Percentiles rank a stretch among this genome's conserved stretches.
Evolutionary conservation across 257 asterid genomes (phyloP).

Genomic region (Solanum paucissectum): DNA sequence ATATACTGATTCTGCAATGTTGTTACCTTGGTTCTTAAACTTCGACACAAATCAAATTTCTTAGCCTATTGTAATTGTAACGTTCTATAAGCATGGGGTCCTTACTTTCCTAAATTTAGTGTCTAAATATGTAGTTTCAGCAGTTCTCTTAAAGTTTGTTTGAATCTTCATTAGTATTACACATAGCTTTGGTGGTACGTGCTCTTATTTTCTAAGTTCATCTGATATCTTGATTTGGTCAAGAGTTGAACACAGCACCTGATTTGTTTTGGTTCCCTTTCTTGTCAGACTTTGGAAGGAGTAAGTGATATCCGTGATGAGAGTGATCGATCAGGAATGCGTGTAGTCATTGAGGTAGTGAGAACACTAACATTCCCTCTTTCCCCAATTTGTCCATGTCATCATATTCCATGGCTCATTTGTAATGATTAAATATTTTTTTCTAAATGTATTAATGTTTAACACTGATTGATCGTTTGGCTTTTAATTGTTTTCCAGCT

Average conservation of each 20-base stretch:
- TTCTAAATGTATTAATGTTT: background rate
- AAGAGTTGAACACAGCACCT: background rate
- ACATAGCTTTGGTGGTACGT: background rate
- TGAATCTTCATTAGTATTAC: background rate
- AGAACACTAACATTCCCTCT: background rate
- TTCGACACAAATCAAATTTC: background rate
- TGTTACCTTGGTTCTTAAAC: background rate
- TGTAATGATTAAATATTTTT: background rate
- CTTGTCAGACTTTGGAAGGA: slow-evolving; percentile 74
- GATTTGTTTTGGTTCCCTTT: background rate
- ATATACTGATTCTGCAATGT: background rate
- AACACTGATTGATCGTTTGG: background rate
- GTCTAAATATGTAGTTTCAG: background rate
- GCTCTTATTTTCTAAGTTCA: background rate
- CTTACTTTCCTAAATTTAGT: background rate
- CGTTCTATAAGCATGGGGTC: background rate
- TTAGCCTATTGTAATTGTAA: background rate
- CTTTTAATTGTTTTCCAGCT: slow-evolving; percentile 40
- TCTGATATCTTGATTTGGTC: background rate
- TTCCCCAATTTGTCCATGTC: background rate
- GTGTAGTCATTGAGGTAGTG: slow-evolving; percentile 87
- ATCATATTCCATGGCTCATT: background rate
- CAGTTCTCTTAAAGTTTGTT: background rate
- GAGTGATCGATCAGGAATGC: slow-evolving; percentile 98
- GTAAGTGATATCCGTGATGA: slow-evolving; percentile 98